Conservation (phyloP, 139 green algal genomes). For the Chlorella sp. region DNA sequence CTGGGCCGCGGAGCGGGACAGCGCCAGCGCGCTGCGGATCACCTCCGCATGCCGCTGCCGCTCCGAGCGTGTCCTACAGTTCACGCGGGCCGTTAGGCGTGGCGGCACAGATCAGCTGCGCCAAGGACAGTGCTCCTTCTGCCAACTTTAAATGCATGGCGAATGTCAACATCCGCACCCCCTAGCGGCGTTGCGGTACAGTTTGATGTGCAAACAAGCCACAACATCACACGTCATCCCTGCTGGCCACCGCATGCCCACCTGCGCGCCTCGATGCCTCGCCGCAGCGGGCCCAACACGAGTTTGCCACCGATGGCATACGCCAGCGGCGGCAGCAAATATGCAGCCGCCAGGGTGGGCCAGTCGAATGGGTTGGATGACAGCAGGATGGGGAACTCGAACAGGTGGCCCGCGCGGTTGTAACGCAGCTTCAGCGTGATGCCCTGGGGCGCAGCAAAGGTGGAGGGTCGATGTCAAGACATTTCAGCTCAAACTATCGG, state of each 20-base stretch:
- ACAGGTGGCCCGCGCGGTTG: conserved; percentile 48
- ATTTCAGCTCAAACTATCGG: too few species aligned
- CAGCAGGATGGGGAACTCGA: conserved; percentile 62
- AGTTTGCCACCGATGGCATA: neutral
- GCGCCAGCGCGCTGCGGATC: conserved; percentile 17
- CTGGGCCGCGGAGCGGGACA: conserved; percentile 7
- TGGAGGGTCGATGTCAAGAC: neutral
- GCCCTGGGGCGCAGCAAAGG: conserved; percentile 46
- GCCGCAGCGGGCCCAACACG: conserved; percentile 46
- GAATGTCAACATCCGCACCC: neutral
- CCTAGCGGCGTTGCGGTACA: too few species aligned
- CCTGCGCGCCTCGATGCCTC: conserved; percentile 19
- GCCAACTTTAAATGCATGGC: too few species aligned
- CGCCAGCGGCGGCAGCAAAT: conserved; percentile 45
- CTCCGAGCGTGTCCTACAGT: neutral
- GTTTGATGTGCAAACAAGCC: too few species aligned
- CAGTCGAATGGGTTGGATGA: conserved; percentile 23
- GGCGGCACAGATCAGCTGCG: neutral
- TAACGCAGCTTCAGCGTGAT: conserved; percentile 49
- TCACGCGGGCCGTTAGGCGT: neutral
- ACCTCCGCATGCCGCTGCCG: conserved; percentile 13
- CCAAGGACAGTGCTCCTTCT: neutral
- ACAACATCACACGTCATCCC: too few species aligned
- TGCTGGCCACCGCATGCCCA: neutral
- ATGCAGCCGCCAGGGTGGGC: conserved; percentile 27